Evolutionary conservation across 2,329 filamentous ascomycete species (phyloP), one percentile per base, ranked within the genome.

Genomic region (Lasiodiplodia theobromae): DNA sequence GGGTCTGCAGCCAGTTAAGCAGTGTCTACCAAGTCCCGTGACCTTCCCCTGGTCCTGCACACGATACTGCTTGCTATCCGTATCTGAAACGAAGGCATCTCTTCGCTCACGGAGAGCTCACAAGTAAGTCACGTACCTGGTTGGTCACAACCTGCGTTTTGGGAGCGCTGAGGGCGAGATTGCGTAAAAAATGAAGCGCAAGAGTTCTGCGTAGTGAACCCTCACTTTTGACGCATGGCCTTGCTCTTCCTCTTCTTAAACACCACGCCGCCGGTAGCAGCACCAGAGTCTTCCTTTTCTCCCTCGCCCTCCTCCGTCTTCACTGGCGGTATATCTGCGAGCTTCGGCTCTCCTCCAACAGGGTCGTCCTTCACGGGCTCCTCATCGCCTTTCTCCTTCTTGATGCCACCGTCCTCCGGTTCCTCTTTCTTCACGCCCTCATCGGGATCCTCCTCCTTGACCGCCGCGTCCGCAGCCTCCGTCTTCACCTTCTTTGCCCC

Each of bases 171-270:
- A 47, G 8, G 37, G 14, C 5, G 10, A 16, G 6, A n/a, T 8
- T 23, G 40, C 11, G 16, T 12, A 25, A 21, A 25, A 5, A 21
- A 23, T 51, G 23, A 21, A 51, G 40, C 38, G 5, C 5, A 38
- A 16, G 12, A 21, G 47, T 31, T 37, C 31, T 25, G n/a, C 23
- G 2, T 6, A n/a, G 12, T 12, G 18, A 6, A 5, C 18, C 21
- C n/a, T 81, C 74, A 89, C 76, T 86, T 89, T 72, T 89, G 86
- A 23, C 88, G 85, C 44, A 89, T 83, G 63, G 85, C 87, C 82
- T 89, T 91, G 16, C 88, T 84, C 75, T 93, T 95, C 66, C 92
- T 84, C 82, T 94, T 94, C 81, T 94, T 95, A 80, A 95, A 96
- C 3, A 93, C 82, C 2, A 93, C 85, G 2, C 86, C 83, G 51